Percentiles rank a stretch among this genome's conserved stretches.
These are phyloP conservation scores for Rhodomyrtus tomentosa DNA, from an alignment of 345 rosid genomes.

Conservation along the genomic window DNA sequence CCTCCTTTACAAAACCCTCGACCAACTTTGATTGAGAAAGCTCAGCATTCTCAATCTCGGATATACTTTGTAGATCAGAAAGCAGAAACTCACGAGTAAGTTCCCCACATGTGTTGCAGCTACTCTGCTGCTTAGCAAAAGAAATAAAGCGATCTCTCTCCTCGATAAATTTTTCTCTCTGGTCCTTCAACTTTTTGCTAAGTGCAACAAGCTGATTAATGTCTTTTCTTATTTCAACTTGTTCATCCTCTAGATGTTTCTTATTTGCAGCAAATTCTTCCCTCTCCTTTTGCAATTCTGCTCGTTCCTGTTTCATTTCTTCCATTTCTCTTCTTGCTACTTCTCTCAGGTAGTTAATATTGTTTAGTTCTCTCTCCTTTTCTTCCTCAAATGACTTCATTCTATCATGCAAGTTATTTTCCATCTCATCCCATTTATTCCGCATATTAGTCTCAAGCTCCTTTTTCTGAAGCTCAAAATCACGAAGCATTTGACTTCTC, in stretches of 20 bases:
- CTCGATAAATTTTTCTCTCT: conserved; percentile 61
- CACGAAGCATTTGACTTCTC: conserved; percentile 60
- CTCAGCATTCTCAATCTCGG: conserved; percentile 47
- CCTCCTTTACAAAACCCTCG: conserved; percentile 16
- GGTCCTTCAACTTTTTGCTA: conserved; percentile 65
- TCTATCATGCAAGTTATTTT: conserved; percentile 41
- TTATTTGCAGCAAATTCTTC: conserved; percentile 51
- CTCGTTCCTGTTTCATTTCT: conserved; percentile 62
- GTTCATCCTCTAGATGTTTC: conserved; percentile 70
- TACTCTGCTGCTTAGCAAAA: conserved; percentile 58
- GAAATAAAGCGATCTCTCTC: conserved; percentile 77
- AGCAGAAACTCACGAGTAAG: conserved; percentile 54
- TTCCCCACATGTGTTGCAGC: conserved; percentile 67
- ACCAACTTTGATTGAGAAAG: conserved; percentile 28
- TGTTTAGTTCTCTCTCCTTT: conserved; percentile 61
- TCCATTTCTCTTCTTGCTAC: conserved; percentile 82
- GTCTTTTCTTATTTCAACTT: conserved; percentile 70
- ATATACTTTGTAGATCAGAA: conserved; percentile 45
- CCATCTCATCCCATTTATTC: conserved; percentile 49
- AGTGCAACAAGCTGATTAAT: conserved; percentile 74
- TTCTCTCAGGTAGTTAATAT: conserved; percentile 66
- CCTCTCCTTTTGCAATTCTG: conserved; percentile 50
- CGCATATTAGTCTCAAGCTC: conserved; percentile 67
- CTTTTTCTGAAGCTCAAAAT: conserved; percentile 54
- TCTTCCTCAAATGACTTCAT: conserved; percentile 68